Percentiles rank a stretch among this genome's conserved stretches.
Evolutionary conservation across 2,329 filamentous ascomycete genomes (phyloP).

Genomic region (Penicillium sp.): DNA sequence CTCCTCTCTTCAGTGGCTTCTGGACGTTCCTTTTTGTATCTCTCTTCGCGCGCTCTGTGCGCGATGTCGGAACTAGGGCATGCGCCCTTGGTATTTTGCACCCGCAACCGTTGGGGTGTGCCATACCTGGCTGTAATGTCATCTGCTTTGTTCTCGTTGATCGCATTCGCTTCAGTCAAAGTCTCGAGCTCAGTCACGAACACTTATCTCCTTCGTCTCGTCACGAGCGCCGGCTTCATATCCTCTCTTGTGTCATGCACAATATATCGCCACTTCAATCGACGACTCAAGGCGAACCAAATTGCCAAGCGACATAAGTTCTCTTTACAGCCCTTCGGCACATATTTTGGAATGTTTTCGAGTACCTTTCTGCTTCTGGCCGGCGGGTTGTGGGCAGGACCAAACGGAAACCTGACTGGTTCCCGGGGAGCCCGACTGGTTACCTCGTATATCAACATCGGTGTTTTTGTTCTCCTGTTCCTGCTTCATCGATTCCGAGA

Average conservation of each 20-base stretch:
- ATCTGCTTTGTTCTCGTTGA: conserved; percentile 58
- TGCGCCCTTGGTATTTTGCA: conserved; percentile 58
- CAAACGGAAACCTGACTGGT: conserved; percentile 56
- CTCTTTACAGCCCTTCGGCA: conserved; percentile 61
- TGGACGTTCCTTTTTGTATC: conserved; percentile 74
- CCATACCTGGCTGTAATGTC: conserved; percentile 59
- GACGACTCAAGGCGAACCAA: conserved; percentile 36
- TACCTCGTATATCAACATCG: conserved; percentile 63
- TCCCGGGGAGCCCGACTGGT: conserved; percentile 56
- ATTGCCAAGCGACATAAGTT: conserved; percentile 52
- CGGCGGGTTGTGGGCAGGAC: conserved; percentile 71
- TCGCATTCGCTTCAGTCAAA: conserved; percentile 68
- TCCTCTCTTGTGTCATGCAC: conserved; percentile 65
- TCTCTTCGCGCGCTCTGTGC: conserved; percentile 64
- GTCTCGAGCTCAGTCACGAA: conserved; percentile 60
- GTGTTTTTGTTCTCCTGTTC: conserved; percentile 57
- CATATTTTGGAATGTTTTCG: conserved; percentile 57
- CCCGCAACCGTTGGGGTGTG: conserved; percentile 60
- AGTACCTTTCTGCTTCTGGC: conserved; percentile 62
- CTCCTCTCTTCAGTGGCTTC: conserved; percentile 75
- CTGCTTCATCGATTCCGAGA: conserved; percentile 49
- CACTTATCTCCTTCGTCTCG: conserved; percentile 69
- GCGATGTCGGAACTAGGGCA: conserved; percentile 63
- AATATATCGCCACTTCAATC: conserved; percentile 57
- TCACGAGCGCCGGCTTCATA: conserved; percentile 66